Base-by-base conservation (phyloP, 2,329 filamentous ascomycete species). In the Sporothrix pseudoabietina region DNA sequence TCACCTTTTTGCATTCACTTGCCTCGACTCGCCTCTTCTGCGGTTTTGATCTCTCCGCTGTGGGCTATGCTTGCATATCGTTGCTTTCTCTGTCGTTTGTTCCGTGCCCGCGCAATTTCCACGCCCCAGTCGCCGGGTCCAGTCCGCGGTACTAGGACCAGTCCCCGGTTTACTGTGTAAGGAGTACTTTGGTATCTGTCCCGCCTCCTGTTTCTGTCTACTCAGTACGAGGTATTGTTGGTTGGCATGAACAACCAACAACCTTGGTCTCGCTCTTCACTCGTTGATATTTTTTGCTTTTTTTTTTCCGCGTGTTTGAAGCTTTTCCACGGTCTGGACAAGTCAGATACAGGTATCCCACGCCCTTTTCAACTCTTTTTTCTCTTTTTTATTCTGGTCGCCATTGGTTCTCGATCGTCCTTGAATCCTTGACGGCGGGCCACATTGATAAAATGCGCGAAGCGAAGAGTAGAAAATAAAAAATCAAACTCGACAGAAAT, bases 231-330 rank as follows among this genome's bases (percentile, higher is more conserved):
- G 14, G 12, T 10, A 16, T 19, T 19, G 55, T 14, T 59, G 30
- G 26, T 35, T 19, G 30, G 30, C 55, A 6, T 1, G 30, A 19
- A 16, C 35, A 35, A 35, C 35, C 30, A 30, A 22, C 59, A 14
- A 9, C 19, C 35, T 14, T 44, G 35, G 10, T 49, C 44, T 49
- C 14, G 14, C 44, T 14, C 10, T 16, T 49, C 44, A 12, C 44
- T 44, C 2, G 26, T 26, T 26, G 26, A 26, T 26, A 26, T 44
- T 1, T 16, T 26, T 63, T 63, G 9, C 59, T 63, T 63, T 44
- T 63, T 63, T n/a, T n/a, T n/a, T n/a, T n/a, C n/a, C n/a, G n/a
- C n/a, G 26, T 26, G 59, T 63, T 44, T 63, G 59, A 44, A n/a
- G 7, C 12, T 8, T 55, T 26, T 41, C 39, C 35, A 14, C 4